phyloP scores from a whole-genome alignment of 176 grass and related monocot species.

The Avena sativa region DNA sequence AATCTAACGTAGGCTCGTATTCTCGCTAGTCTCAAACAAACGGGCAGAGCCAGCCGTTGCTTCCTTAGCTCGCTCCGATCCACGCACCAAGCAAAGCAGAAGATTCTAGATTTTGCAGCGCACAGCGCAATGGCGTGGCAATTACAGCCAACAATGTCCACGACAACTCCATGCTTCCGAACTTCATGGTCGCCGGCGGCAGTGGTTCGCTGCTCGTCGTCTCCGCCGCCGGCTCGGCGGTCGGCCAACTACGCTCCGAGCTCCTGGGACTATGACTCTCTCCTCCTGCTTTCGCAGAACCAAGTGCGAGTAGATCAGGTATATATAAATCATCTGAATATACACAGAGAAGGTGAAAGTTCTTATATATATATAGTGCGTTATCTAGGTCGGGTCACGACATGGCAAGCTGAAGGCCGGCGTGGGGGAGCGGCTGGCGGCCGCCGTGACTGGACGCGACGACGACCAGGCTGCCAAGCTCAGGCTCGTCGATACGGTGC shows the following conservation, averaged over 20 bases:
- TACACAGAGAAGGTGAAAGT: too few relatives aligned
- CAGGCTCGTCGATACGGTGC: slow-evolving; percentile 45
- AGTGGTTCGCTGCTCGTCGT: background rate
- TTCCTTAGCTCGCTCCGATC: too few relatives aligned
- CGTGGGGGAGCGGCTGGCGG: slow-evolving; percentile 22
- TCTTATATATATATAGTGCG: background rate
- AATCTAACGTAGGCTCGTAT: too few relatives aligned
- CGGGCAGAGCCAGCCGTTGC: too few relatives aligned
- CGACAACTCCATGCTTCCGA: background rate
- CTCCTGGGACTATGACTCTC: slow-evolving; percentile 43
- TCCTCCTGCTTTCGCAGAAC: background rate
- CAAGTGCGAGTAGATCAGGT: background rate
- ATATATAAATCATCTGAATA: background rate
- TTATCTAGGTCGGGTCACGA: background rate
- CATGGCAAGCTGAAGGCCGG: slow-evolving; percentile 16
- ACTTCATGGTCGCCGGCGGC: too few relatives aligned
- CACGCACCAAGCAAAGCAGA: too few relatives aligned
- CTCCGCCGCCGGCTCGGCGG: background rate
- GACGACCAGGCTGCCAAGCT: slow-evolving; percentile 18
- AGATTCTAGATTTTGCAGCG: too few relatives aligned
- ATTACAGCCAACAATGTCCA: background rate
- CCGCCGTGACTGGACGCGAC: background rate
- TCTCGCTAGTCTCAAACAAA: too few relatives aligned
- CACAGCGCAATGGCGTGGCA: background rate
- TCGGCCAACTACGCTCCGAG: slow-evolving; percentile 55